phyloP scores from a whole-genome alignment of 345 rosid genomes.

The Euclidium syriacum region DNA sequence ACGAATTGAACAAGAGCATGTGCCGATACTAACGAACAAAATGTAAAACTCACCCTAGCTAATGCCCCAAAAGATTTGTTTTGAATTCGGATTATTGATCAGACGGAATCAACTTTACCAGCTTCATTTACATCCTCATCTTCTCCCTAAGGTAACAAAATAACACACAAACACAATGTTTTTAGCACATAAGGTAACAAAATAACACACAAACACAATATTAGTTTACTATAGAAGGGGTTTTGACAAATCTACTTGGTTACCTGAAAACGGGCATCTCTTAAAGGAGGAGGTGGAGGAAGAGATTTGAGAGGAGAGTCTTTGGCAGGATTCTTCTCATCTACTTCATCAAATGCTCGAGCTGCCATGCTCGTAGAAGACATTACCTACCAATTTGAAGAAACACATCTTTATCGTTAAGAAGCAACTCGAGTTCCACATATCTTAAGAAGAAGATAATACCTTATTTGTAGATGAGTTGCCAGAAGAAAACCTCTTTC shows the following conservation, averaged over 20 bases:
- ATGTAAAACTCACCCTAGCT: background rate
- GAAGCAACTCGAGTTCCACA: background rate
- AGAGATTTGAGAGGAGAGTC: slow-evolving; percentile 41
- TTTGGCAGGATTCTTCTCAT: slow-evolving; percentile 37
- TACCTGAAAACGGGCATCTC: slow-evolving; percentile 35
- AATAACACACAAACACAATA: no score
- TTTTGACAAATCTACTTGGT: no score
- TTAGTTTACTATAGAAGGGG: no score
- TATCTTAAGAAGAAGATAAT: background rate
- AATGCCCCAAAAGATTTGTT: background rate
- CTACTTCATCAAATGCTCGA: slow-evolving; percentile 44
- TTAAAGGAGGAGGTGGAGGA: slow-evolving; percentile 42
- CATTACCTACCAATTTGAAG: slow-evolving; percentile 12
- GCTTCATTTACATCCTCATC: slow-evolving; percentile 39
- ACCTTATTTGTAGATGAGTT: slow-evolving; percentile 51
- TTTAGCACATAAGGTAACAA: background rate
- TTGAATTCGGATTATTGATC: slow-evolving; percentile 2
- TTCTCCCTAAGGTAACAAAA: slow-evolving; percentile 33
- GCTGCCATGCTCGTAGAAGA: slow-evolving; percentile 78
- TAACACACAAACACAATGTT: background rate
- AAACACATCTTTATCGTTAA: background rate
- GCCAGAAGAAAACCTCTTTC: slow-evolving; percentile 40
- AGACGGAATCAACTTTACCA: slow-evolving; percentile 18
- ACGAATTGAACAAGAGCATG: background rate
- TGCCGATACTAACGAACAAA: slow-evolving; percentile 2